Percentiles rank a stretch among this genome's conserved stretches.
Conservation (phyloP, 768 basidiomycete species). For the Xerocomellus chrysenteron region DNA sequence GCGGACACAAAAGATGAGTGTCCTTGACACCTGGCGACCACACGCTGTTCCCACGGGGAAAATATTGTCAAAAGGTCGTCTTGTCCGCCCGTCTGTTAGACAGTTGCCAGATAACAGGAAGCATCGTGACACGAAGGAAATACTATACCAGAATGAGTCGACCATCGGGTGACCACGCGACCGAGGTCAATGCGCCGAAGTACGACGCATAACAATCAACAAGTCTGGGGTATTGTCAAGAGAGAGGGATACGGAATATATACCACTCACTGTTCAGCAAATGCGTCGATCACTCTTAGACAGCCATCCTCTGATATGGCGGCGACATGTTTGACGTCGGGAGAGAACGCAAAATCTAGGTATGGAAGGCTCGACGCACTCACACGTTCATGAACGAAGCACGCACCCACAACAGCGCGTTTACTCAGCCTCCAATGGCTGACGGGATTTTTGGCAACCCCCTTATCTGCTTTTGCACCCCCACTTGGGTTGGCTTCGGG, state of each 20-base stretch:
- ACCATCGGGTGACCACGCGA: conserved; percentile 95
- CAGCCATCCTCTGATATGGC: conserved; percentile 92
- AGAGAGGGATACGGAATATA: not conserved
- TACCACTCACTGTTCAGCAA: conserved; percentile 72
- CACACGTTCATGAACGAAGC: not conserved
- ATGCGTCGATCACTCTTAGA: conserved; percentile 83
- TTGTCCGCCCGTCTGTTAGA: conserved; percentile 84
- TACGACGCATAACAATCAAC: conserved; percentile 93
- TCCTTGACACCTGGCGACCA: conserved; percentile 95
- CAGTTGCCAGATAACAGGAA: conserved; percentile 1
- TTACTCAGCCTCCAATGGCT: conserved; percentile 85
- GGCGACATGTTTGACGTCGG: conserved; percentile 88
- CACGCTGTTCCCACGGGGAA: conserved; percentile 90
- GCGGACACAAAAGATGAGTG: conserved; percentile 93
- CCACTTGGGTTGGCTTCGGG: conserved; percentile 43
- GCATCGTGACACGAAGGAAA: not conserved
- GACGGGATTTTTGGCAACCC: conserved; percentile 79
- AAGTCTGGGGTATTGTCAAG: conserved; percentile 49
- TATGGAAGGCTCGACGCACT: not conserved
- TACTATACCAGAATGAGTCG: conserved; percentile 76
- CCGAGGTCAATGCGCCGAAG: conserved; percentile 86
- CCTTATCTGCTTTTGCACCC: conserved; percentile 55
- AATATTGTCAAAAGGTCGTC: conserved; percentile 95
- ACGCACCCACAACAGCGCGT: conserved; percentile 69
- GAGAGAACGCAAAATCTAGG: conserved; percentile 88